Evolutionary conservation across 768 basidiomycete species (phyloP), one percentile per base, ranked within the genome.

Genomic region (Tricholoma sp.): DNA sequence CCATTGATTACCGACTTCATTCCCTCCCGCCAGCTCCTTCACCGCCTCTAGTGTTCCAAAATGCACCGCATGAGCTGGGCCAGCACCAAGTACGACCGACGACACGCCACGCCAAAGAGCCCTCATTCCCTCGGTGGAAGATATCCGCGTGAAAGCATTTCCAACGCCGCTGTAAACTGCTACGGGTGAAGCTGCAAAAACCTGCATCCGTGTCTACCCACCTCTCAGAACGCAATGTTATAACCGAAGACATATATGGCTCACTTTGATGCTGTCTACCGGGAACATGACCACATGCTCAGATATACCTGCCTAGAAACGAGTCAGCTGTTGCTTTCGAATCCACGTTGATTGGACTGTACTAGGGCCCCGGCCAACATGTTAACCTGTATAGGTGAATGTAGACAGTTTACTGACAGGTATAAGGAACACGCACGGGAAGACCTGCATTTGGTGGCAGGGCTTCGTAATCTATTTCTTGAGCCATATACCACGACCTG

Each of bases 251-350:
- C 12, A 19, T 10, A 58, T n/a, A n/a, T 47, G 10, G 74, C 86
- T 58, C 57, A 91, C 97, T 81, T 99, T 99, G 70, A 99, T 98
- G 67, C 93, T 96, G 76, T 99, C 97, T 61, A 98, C 77, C 5
- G 97, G 97, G 70, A 91, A 99, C 89, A 99, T 98, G 69, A 97
- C 94, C 29, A 94, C 91, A 75, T 99, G 97, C 72, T 99, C 97
- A 54, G 95, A 94, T 64, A 99, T 98, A 59, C 97, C 97, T 65
- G 97, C 97, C 94, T 96, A 69, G 22, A 43, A 50, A 60, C 29
- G 54, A 56, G 14, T 54, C 45, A 45, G 51, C n/a, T 54, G 46
- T 29, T 18, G 57, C 4, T 27, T 12, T 46, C 47, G 45, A 4
- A n/a, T 50, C 35, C 10, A 51, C 61, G 55, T 50, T 39, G 10